Percentiles rank a stretch among this genome's conserved stretches.
These are phyloP conservation scores for Nemania sp. DNA, from an alignment of 2,329 filamentous ascomycete species.

Conservation along the genomic window DNA sequence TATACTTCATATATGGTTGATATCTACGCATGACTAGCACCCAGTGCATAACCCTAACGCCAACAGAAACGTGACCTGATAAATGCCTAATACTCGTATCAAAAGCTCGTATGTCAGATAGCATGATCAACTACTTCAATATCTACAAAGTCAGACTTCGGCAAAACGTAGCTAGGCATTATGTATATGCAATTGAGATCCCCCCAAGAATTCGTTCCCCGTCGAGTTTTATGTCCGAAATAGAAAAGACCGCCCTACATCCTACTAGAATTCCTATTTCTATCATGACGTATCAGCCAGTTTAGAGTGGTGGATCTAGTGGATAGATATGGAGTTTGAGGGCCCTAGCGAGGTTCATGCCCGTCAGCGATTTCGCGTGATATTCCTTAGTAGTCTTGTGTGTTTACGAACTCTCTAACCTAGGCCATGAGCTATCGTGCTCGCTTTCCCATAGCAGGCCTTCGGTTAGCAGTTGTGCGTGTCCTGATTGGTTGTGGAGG, in stretches of 20 bases:
- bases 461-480: conserved; percentile 10
- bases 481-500: conserved; percentile 18
- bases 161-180: no score
- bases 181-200: no score
- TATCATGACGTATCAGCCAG: conserved; percentile 18
- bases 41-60: no score
- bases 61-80: no score
- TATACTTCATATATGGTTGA: no score
- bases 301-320: conserved; percentile 5
- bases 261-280: no score
- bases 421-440: conserved; percentile 1
- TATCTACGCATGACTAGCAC: no score
- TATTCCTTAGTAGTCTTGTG: conserved; percentile 7
- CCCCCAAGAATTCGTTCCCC: no score
- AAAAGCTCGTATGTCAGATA: no score
- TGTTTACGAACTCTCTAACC: conserved; percentile 4
- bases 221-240: conserved; percentile 7
- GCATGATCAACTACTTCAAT: neutral
- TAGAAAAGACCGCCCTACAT: neutral
- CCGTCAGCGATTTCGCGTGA: conserved; percentile 13
- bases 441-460: neutral
- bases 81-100: no score
- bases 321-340: conserved; percentile 14
- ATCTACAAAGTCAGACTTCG: no score
- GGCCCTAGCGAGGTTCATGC: conserved; percentile 12